Conservation (phyloP, 2,329 filamentous ascomycete genomes). For the Colletotrichum lupini region DNA sequence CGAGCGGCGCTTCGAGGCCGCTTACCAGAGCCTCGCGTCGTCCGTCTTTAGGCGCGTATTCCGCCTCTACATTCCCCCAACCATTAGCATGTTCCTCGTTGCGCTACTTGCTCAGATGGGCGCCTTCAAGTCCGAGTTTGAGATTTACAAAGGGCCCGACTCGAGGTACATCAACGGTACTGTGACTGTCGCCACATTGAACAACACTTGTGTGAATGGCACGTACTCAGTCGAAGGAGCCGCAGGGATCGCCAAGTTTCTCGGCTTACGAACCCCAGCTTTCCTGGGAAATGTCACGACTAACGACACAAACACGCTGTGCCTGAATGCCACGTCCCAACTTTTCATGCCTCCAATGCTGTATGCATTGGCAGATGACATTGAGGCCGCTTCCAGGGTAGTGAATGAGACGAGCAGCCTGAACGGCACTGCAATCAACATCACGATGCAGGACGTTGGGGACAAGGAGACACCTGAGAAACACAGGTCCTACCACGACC, state of each 20-base stretch:
- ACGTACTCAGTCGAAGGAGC: slow-evolving; percentile 42
- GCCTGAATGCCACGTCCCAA: slow-evolving; percentile 45
- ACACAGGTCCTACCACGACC: neutral
- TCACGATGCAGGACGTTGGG: neutral
- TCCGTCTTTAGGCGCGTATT: slow-evolving; percentile 51
- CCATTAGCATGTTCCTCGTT: slow-evolving; percentile 53
- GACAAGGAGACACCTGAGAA: slow-evolving; percentile 2
- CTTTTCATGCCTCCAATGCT: slow-evolving; percentile 44
- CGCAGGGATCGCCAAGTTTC: slow-evolving; percentile 42
- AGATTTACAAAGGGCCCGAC: slow-evolving; percentile 50
- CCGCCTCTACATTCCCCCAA: slow-evolving; percentile 52
- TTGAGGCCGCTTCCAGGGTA: slow-evolving; percentile 31
- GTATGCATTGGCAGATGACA: slow-evolving; percentile 40
- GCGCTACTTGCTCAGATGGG: slow-evolving; percentile 51
- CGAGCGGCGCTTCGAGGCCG: slow-evolving; percentile 47
- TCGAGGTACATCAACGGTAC: slow-evolving; percentile 53
- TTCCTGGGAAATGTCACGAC: slow-evolving; percentile 46
- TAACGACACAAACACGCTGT: slow-evolving; percentile 44
- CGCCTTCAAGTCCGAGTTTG: slow-evolving; percentile 47
- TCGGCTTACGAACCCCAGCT: slow-evolving; percentile 42
- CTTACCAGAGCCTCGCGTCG: slow-evolving; percentile 50
- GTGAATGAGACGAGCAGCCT: neutral
- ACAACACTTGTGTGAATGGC: slow-evolving; percentile 42
- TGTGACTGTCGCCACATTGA: slow-evolving; percentile 40
- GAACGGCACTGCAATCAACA: slow-evolving; percentile 8